Conservation (phyloP, 208 protist species). For the Trypanosoma avium region DNA sequence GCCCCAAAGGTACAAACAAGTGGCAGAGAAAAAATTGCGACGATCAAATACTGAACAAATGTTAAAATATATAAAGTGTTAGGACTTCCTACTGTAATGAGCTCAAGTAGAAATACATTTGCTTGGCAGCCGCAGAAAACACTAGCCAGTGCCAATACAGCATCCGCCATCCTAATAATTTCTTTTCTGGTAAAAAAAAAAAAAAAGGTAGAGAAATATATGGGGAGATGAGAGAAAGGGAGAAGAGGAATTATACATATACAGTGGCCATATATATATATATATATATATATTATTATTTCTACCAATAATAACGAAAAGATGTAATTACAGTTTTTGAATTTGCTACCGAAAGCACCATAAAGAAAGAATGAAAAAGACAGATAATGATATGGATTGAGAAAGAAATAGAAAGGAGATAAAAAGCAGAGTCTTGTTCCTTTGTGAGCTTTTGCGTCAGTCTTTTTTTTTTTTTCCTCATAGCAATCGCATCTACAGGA, state of each 20-base stretch:
- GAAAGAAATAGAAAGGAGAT: not conserved
- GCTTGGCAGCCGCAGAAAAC: constrained; percentile 53
- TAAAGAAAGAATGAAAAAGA: constrained; percentile 11
- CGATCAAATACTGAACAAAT: constrained; percentile 45
- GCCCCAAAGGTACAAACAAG: constrained; percentile 18
- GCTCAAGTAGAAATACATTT: constrained; percentile 53
- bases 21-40: constrained; percentile 39
- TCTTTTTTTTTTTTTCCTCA: not conserved
- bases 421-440: too few species aligned
- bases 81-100: constrained; percentile 29
- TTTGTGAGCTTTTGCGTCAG: not conserved
- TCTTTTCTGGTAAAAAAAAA: not conserved
- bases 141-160: constrained; percentile 25
- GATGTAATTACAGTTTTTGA: too few species aligned
- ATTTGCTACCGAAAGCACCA: not conserved
- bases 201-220: not conserved
- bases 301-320: too few species aligned
- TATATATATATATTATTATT: too few species aligned
- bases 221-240: too few species aligned
- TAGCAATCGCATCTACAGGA: not conserved
- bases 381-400: constrained; percentile 2
- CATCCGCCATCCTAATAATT: constrained; percentile 8
- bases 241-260: too few species aligned
- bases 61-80: constrained; percentile 44
- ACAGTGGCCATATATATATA: too few species aligned